These are phyloP conservation scores for Ophiocytium majus DNA, from an alignment of 352 stramenopile species.

Conservation along the genomic window DNA sequence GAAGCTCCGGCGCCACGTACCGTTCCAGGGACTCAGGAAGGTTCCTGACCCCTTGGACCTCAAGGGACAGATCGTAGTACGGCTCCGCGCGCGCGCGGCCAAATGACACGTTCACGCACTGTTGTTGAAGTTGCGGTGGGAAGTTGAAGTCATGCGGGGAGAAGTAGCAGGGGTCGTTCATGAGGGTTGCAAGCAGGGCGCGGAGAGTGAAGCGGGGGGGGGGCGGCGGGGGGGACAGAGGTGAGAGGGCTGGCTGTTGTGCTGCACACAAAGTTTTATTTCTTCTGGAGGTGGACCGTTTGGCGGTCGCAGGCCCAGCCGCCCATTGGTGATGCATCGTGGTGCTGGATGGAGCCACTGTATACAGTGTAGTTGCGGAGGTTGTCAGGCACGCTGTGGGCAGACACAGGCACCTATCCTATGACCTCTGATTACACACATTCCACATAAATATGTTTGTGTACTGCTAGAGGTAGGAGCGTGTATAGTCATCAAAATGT, in stretches of 20 bases:
- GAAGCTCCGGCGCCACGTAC: constrained; percentile 69
- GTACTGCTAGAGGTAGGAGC: not conserved
- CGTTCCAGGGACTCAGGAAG: constrained; percentile 81
- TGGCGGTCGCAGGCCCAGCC: too few relatives aligned
- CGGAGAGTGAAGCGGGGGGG: constrained; percentile 87
- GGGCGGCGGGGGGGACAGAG: constrained; percentile 74
- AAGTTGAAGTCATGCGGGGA: not conserved
- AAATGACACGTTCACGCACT: constrained; percentile 80
- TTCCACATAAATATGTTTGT: not conserved
- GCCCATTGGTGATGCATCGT: not conserved
- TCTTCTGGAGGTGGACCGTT: not conserved
- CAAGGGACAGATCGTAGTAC: constrained; percentile 85
- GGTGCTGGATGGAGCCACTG: not conserved
- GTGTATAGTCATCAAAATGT: not conserved
- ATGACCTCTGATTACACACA: not conserved
- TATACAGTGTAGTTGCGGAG: too few relatives aligned
- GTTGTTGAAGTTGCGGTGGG: not conserved
- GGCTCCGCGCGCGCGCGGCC: constrained; percentile 75
- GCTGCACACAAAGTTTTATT: constrained; percentile 53
- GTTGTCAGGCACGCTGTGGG: not conserved
- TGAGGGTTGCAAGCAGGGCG: constrained; percentile 72
- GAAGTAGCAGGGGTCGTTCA: constrained; percentile 60
- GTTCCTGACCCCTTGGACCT: constrained; percentile 80
- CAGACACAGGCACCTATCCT: not conserved
- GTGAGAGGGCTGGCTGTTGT: constrained; percentile 79